These are phyloP conservation scores for Russula vinacea DNA, from an alignment of 768 basidiomycete genomes.

Conservation along the genomic window DNA sequence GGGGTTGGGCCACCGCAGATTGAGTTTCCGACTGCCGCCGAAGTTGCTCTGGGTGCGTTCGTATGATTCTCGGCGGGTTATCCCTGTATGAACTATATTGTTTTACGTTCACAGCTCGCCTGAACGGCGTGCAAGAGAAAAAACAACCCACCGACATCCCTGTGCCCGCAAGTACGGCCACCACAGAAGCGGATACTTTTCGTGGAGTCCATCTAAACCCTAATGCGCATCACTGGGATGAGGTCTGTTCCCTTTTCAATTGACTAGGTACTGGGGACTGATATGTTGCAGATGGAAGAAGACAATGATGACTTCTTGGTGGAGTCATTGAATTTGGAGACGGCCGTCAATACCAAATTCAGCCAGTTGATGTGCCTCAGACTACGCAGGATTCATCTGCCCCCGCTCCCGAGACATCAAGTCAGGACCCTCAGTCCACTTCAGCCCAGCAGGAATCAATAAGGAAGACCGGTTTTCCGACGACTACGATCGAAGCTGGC, in stretches of 20 bases:
- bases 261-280: slow-evolving; percentile 3
- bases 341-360: slow-evolving; percentile 85
- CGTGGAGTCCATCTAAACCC: slow-evolving; percentile 91
- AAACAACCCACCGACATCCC: slow-evolving; percentile 48
- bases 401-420: slow-evolving; percentile 7
- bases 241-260: slow-evolving; percentile 53
- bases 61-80: neutral
- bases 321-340: slow-evolving; percentile 95
- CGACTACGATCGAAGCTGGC: slow-evolving; percentile 96
- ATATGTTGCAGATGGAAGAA: slow-evolving; percentile 68
- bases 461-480: slow-evolving; percentile 90
- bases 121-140: slow-evolving; percentile 39
- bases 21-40: slow-evolving; percentile 96
- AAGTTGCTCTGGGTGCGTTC: slow-evolving; percentile 78
- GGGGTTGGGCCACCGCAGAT: slow-evolving; percentile 45
- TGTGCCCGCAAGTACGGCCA: slow-evolving; percentile 55
- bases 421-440: slow-evolving; percentile 8
- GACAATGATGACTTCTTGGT: slow-evolving; percentile 85
- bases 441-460: slow-evolving; percentile 49
- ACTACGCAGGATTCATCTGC: slow-evolving; percentile 26
- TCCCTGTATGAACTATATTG: neutral
- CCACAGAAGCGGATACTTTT: slow-evolving; percentile 90
- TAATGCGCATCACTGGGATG: slow-evolving; percentile 96
- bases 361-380: slow-evolving; percentile 42
- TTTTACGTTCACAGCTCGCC: slow-evolving; percentile 26